Percentiles rank a stretch among this genome's conserved stretches.
Evolutionary conservation across 805 yeast species (phyloP).

Genomic region (Saturnispora gosingensis): DNA sequence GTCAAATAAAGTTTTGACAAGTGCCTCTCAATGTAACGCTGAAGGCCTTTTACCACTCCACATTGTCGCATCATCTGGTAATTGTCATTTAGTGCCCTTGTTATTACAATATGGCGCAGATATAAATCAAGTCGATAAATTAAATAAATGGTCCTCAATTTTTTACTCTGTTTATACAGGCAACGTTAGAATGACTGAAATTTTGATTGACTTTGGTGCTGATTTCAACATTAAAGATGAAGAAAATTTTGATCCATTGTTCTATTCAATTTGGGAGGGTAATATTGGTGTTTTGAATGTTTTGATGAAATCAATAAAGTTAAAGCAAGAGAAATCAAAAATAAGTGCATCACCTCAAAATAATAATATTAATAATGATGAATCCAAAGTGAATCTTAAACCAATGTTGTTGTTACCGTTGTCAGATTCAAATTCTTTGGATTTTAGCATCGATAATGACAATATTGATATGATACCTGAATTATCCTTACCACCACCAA

Average conservation of each 20-base stretch:
- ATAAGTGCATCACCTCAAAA: background rate
- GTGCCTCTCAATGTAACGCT: constrained; percentile 56
- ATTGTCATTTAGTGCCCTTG: constrained; percentile 54
- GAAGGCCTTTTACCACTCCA: constrained; percentile 88
- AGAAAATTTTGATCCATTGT: constrained; percentile 70
- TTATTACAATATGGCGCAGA: constrained; percentile 65
- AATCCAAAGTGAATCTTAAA: background rate
- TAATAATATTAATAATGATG: background rate
- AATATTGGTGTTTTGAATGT: constrained; percentile 73
- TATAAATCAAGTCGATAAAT: constrained; percentile 70
- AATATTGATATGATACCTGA: constrained; percentile 78
- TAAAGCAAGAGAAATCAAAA: background rate
- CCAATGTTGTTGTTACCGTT: background rate
- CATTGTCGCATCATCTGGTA: constrained; percentile 81
- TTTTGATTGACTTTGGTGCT: constrained; percentile 67
- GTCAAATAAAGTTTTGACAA: constrained; percentile 24
- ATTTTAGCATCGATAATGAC: constrained; percentile 14
- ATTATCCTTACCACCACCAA: constrained; percentile 89
- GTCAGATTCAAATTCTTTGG: background rate
- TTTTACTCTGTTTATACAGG: constrained; percentile 88
- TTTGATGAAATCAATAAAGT: constrained; percentile 32
- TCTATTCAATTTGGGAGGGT: constrained; percentile 92
- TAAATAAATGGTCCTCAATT: constrained; percentile 90
- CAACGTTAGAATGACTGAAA: constrained; percentile 57
- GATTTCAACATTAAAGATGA: constrained; percentile 61